Evolutionary conservation across 2,329 filamentous ascomycete species (phyloP).

Genomic region (Fusarium tuaranense): DNA sequence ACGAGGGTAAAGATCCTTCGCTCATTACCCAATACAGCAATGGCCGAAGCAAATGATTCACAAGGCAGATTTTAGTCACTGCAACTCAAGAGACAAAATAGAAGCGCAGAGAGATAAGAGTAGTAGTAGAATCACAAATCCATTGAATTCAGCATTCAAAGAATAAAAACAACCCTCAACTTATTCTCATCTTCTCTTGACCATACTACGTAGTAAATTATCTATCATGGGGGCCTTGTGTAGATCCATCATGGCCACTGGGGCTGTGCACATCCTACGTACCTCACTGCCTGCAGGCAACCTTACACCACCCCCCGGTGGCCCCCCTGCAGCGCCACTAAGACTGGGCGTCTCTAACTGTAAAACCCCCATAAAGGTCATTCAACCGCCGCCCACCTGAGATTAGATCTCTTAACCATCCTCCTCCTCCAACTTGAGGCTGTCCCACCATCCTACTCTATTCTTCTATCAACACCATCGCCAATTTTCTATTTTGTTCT

Average conservation of each 20-base stretch:
- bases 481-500: neutral
- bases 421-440: constrained; percentile 16
- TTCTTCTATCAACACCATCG: neutral
- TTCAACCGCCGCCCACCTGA: neutral
- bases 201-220: too few relatives aligned
- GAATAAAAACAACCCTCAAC: neutral
- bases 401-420: constrained; percentile 16
- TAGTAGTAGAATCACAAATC: neutral
- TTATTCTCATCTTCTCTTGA: neutral
- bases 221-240: neutral
- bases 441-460: neutral
- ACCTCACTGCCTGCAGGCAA: neutral
- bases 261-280: neutral
- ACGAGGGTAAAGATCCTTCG: neutral
- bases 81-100: neutral
- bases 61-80: neutral
- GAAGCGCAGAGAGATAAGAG: neutral
- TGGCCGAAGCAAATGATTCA: neutral
- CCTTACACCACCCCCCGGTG: neutral
- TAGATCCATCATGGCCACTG: neutral
- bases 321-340: constrained; percentile 1
- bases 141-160: neutral
- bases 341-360: neutral
- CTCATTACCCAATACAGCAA: constrained; percentile 8
- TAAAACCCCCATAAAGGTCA: neutral